These are phyloP conservation scores for Spizellomyces punctatus DNA, from an alignment of 192 early-diverging fungal genomes.

Conservation along the genomic window DNA sequence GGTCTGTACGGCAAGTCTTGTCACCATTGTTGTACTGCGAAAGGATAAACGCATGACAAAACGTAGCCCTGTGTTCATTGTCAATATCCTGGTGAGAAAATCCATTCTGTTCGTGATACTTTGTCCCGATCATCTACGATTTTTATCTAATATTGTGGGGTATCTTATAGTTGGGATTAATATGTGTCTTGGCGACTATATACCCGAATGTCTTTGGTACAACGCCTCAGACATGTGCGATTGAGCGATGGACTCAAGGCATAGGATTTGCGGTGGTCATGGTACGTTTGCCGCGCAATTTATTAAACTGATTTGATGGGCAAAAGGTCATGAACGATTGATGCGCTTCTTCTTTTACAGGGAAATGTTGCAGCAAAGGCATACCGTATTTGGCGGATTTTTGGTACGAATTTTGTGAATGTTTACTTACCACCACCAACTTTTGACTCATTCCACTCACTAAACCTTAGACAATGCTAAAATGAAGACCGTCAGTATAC, in stretches of 20 bases:
- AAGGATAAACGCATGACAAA: background rate
- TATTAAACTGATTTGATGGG: background rate
- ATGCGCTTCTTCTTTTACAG: background rate
- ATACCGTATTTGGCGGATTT: constrained; percentile 11
- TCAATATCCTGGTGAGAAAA: background rate
- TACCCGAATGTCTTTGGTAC: background rate
- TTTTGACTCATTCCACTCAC: too few species aligned
- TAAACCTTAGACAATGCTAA: background rate
- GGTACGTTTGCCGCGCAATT: background rate
- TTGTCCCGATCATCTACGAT: too few species aligned
- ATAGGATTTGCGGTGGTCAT: constrained; percentile 10
- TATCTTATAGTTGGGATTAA: background rate
- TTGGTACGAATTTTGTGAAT: background rate
- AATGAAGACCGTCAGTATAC: background rate
- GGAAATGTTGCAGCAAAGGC: constrained; percentile 7
- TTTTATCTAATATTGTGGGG: too few species aligned
- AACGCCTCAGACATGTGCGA: background rate
- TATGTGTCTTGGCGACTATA: background rate
- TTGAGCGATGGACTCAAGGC: constrained; percentile 5
- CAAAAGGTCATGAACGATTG: background rate
- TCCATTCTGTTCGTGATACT: too few species aligned
- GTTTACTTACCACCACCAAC: too few species aligned
- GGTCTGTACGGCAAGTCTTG: background rate
- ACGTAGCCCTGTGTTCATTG: background rate
- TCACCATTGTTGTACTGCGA: background rate